Percentiles rank a stretch among this genome's conserved stretches.
phyloP scores from a whole-genome alignment of 2,329 filamentous ascomycete species.

The Verticillium isaacii region DNA sequence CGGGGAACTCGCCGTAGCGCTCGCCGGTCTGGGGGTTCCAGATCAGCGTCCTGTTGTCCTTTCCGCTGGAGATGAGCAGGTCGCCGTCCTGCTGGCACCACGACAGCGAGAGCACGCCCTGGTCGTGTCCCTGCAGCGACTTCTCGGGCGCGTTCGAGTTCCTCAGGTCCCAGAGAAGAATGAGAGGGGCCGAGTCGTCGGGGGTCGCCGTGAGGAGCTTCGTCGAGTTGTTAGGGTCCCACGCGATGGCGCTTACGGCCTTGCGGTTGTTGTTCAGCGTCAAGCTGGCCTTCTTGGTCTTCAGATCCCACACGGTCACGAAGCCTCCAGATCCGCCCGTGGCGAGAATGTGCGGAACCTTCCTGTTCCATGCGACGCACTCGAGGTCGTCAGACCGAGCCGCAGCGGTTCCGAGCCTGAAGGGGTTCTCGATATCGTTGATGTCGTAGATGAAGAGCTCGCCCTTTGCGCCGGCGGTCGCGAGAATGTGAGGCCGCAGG shows the following conservation, averaged over 20 bases:
- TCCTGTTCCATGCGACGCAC: conserved; percentile 97
- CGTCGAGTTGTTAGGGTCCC: conserved; percentile 94
- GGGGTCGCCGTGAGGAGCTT: conserved; percentile 91
- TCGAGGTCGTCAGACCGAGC: conserved; percentile 93
- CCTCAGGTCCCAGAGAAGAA: conserved; percentile 89
- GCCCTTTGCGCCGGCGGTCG: conserved; percentile 89
- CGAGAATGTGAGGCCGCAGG: conserved; percentile 81
- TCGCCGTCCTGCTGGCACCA: conserved; percentile 93
- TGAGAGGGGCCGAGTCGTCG: conserved; percentile 81
- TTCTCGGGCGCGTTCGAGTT: conserved; percentile 94
- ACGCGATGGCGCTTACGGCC: conserved; percentile 89
- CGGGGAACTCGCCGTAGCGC: conserved; percentile 84
- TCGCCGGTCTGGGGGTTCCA: conserved; percentile 96
- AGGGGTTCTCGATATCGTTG: conserved; percentile 82
- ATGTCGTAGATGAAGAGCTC: conserved; percentile 96
- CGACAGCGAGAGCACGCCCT: conserved; percentile 86
- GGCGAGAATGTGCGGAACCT: conserved; percentile 92
- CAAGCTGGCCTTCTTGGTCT: conserved; percentile 94
- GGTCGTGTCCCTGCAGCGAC: conserved; percentile 86
- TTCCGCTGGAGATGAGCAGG: conserved; percentile 86
- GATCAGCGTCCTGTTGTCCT: conserved; percentile 90
- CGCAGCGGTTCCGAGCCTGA: conserved; percentile 80
- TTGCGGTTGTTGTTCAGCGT: conserved; percentile 95
- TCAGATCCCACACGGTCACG: conserved; percentile 97
- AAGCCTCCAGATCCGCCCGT: conserved; percentile 92